Evolutionary conservation across 2,329 filamentous ascomycete species (phyloP).

Genomic region (Stagonosporopsis cucurbitacearum): DNA sequence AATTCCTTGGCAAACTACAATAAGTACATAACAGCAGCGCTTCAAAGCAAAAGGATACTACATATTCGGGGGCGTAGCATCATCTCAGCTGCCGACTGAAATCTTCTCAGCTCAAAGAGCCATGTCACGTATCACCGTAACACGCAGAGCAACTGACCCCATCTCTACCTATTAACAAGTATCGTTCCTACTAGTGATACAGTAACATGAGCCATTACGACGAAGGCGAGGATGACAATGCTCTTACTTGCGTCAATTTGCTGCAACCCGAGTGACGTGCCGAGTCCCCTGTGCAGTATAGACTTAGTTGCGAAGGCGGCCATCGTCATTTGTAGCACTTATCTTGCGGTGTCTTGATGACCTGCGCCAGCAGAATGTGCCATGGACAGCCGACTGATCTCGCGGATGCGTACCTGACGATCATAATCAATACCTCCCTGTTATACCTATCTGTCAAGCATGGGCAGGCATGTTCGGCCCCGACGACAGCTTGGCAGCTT

Average conservation of each 20-base stretch:
- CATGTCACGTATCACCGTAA: background rate
- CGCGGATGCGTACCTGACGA: constrained; percentile 25
- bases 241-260: background rate
- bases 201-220: background rate
- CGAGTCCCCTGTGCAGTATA: background rate
- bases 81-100: background rate
- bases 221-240: background rate
- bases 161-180: background rate
- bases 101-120: background rate
- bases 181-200: background rate
- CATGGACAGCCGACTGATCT: background rate
- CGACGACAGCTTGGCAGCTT: constrained; percentile 24
- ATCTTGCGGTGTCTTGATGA: background rate
- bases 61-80: background rate
- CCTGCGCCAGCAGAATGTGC: background rate
- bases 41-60: background rate
- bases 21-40: background rate
- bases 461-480: constrained; percentile 4
- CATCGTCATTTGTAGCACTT: background rate
- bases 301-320: background rate
- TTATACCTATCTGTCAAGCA: constrained; percentile 24
- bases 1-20: background rate
- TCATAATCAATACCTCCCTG: constrained; percentile 21
- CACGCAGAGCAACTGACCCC: background rate
- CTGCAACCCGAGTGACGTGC: background rate